Percentiles rank a stretch among this genome's conserved stretches.
Evolutionary conservation across 495 filamentous ascomycete genomes (phyloP).

Genomic region (Neurospora sp.): DNA sequence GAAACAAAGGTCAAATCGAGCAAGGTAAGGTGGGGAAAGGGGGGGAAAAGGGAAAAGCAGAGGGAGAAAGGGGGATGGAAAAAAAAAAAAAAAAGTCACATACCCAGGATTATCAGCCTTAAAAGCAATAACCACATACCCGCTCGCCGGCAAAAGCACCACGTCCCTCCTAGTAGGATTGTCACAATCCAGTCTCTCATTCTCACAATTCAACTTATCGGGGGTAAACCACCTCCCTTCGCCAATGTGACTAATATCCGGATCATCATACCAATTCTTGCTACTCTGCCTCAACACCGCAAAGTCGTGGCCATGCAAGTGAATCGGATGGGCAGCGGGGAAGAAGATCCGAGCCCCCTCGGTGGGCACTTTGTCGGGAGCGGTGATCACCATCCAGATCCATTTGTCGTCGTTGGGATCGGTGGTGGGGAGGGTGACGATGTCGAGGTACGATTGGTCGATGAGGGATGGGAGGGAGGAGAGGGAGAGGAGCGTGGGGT

Average conservation of each 20-base stretch:
- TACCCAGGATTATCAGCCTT: conserved; percentile 28
- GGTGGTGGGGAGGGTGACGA: neutral
- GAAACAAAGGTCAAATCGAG: too few species aligned
- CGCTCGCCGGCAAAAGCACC: conserved; percentile 25
- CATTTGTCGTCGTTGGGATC: neutral
- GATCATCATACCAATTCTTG: conserved; percentile 6
- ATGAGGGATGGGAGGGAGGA: neutral
- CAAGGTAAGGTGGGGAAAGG: neutral
- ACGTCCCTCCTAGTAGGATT: conserved; percentile 19
- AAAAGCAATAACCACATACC: conserved; percentile 27
- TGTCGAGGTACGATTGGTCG: neutral
- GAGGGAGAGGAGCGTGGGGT: conserved; percentile 19
- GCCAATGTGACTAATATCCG: neutral
- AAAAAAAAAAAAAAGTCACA: neutral
- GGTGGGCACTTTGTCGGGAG: neutral
- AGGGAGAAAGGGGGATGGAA: too few species aligned
- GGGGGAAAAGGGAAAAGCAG: neutral
- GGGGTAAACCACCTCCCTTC: neutral
- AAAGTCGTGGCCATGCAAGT: conserved; percentile 52
- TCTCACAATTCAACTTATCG: neutral
- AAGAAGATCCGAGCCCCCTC: neutral
- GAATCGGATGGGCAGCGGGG: conserved; percentile 32
- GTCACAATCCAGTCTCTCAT: conserved; percentile 10
- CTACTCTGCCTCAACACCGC: conserved; percentile 28
- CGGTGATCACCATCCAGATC: conserved; percentile 11